phyloP scores from a whole-genome alignment of 2,329 filamentous ascomycete species.

The Paecilomyces niveus region DNA sequence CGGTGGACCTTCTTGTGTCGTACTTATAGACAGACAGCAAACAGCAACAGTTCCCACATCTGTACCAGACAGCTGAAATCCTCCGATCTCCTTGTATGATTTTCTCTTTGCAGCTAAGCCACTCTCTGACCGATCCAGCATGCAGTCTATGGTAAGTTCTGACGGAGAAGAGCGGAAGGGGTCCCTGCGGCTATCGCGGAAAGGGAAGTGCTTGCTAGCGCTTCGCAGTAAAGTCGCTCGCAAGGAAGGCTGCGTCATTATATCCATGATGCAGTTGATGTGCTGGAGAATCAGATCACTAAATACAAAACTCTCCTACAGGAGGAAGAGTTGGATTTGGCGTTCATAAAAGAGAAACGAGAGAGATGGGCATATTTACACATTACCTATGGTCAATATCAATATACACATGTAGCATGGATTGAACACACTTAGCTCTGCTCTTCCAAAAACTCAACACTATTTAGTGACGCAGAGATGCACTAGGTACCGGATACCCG shows the following conservation, averaged over 20 bases:
- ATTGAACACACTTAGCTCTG: slow-evolving; percentile 14
- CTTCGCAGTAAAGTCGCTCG: slow-evolving; percentile 1
- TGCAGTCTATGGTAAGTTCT: background rate
- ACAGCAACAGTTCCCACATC: too few species aligned
- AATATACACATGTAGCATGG: slow-evolving; percentile 2
- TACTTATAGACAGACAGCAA: too few species aligned
- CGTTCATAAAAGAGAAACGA: background rate
- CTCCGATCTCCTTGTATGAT: too few species aligned
- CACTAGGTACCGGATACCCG: slow-evolving; percentile 6
- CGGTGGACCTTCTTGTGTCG: too few species aligned
- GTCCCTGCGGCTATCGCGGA: background rate
- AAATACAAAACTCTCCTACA: slow-evolving; percentile 10
- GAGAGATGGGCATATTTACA: too few species aligned
- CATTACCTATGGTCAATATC: background rate
- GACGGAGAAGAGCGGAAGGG: background rate
- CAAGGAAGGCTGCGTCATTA: slow-evolving; percentile 1
- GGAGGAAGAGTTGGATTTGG: slow-evolving; percentile 4
- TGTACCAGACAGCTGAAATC: too few species aligned
- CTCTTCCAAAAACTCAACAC: too few species aligned
- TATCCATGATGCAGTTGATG: slow-evolving; percentile 5
- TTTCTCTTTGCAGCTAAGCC: too few species aligned
- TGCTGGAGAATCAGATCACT: slow-evolving; percentile 3
- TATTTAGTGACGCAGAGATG: slow-evolving; percentile 9
- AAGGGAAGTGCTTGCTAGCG: background rate
- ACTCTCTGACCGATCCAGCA: background rate